Conservation (phyloP, 768 basidiomycete genomes). For the Leccinum rimulosum region DNA sequence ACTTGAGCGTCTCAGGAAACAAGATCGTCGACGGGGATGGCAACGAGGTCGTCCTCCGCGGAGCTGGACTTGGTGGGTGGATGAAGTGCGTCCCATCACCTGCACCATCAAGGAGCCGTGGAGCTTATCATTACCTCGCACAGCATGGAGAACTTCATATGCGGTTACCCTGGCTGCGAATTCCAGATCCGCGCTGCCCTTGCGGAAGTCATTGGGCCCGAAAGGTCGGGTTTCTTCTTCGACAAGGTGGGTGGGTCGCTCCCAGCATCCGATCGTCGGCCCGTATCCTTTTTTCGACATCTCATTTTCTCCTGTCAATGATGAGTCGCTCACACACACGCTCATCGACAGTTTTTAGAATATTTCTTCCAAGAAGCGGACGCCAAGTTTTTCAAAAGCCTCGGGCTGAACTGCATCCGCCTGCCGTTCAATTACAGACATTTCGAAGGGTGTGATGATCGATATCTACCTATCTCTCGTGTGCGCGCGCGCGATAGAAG, state of each 20-base stretch:
- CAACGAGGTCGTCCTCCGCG: constrained; percentile 59
- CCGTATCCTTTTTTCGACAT: not conserved
- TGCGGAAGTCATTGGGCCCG: constrained; percentile 59
- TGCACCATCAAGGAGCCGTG: constrained; percentile 3
- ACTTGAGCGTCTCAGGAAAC: constrained; percentile 55
- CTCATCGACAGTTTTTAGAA: constrained; percentile 62
- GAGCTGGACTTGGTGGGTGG: constrained; percentile 83
- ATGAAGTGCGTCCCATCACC: constrained; percentile 62
- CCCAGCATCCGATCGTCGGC: not conserved
- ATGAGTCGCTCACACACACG: not conserved
- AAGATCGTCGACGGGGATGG: constrained; percentile 58
- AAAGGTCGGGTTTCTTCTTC: constrained; percentile 77
- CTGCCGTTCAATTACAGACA: constrained; percentile 73
- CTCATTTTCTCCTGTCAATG: not conserved
- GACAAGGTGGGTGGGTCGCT: constrained; percentile 57
- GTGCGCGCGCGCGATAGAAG: not conserved
- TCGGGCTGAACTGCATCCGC: constrained; percentile 80
- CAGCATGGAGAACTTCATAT: constrained; percentile 79
- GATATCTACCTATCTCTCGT: not conserved
- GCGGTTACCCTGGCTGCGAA: constrained; percentile 80
- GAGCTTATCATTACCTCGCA: constrained; percentile 5
- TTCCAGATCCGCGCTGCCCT: constrained; percentile 46
- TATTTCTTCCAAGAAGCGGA: constrained; percentile 80
- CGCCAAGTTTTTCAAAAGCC: constrained; percentile 71
- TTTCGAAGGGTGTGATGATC: constrained; percentile 44